A percentile compares a stretch with the other conserved stretches of the same genome.
Evolutionary conservation across 768 basidiomycete species (phyloP).

Genomic region (Trametopsis cervina): DNA sequence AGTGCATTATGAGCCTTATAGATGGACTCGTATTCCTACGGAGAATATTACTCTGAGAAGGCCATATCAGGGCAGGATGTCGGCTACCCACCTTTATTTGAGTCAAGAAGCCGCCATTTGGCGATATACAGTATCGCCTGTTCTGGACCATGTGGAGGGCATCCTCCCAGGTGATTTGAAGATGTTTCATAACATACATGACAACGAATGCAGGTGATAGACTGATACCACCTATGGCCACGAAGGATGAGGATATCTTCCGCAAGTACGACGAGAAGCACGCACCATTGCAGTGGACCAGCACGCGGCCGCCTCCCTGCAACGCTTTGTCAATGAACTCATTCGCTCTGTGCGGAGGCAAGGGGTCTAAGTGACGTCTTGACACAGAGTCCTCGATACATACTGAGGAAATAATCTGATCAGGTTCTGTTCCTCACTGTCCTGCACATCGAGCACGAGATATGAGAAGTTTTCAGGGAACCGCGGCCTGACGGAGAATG

Average conservation of each 20-base stretch:
- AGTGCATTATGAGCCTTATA: conserved; percentile 74
- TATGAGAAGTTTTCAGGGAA: conserved; percentile 78
- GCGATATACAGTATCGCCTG: conserved; percentile 88
- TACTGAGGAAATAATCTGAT: conserved; percentile 87
- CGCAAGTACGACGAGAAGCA: conserved; percentile 1
- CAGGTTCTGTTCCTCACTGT: conserved; percentile 92
- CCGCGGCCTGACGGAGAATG: conserved; percentile 82
- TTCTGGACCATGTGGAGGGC: conserved; percentile 86
- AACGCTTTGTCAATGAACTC: conserved; percentile 69
- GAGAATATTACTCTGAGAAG: not conserved
- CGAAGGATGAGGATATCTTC: too few species aligned
- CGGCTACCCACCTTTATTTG: conserved; percentile 81
- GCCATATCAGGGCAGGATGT: not conserved
- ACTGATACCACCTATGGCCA: conserved; percentile 78
- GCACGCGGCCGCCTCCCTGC: conserved; percentile 59
- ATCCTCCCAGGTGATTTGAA: conserved; percentile 79
- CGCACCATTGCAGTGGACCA: conserved; percentile 87
- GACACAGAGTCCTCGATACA: conserved; percentile 18
- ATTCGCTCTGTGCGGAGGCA: conserved; percentile 53
- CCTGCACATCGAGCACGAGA: conserved; percentile 78
- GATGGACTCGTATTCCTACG: conserved; percentile 89
- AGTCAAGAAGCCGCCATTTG: conserved; percentile 85
- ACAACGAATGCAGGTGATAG: conserved; percentile 86
- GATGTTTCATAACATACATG: conserved; percentile 89
- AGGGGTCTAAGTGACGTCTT: not conserved